A percentile compares a stretch with the other conserved stretches of the same genome.
phyloP scores from a whole-genome alignment of 192 early-diverging fungal genomes.

The Backusella morwellensis region DNA sequence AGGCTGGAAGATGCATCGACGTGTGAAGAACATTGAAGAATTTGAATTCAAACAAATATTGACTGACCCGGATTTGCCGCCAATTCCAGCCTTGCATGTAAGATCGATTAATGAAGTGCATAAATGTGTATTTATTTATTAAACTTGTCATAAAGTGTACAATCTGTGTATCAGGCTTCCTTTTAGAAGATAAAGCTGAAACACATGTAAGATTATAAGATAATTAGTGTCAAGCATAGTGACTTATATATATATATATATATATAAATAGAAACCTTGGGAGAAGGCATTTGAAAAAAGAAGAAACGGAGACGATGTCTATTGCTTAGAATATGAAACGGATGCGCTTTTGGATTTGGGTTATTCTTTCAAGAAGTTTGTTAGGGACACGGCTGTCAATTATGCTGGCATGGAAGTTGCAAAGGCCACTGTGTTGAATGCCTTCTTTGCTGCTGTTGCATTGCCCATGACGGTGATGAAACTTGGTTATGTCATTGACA shows the following conservation, averaged over 20 bases:
- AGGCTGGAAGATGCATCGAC: slow-evolving; percentile 38
- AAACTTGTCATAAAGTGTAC: slow-evolving; percentile 33
- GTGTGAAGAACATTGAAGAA: slow-evolving; percentile 42
- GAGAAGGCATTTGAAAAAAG: slow-evolving; percentile 32
- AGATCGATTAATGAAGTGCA: neutral
- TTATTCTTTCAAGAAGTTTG: slow-evolving; percentile 46
- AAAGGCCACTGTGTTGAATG: slow-evolving; percentile 48
- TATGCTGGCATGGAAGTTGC: slow-evolving; percentile 49
- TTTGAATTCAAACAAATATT: slow-evolving; percentile 50
- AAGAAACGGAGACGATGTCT: slow-evolving; percentile 39
- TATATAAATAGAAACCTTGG: slow-evolving; percentile 42
- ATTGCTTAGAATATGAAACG: slow-evolving; percentile 50
- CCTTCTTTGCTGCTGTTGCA: slow-evolving; percentile 48
- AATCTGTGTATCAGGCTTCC: slow-evolving; percentile 58
- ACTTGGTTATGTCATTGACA: slow-evolving; percentile 55
- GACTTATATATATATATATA: neutral
- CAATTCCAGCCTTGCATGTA: slow-evolving; percentile 54
- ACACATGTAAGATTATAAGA: slow-evolving; percentile 7
- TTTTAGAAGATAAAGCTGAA: slow-evolving; percentile 41
- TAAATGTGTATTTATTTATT: neutral
- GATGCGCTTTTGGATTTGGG: slow-evolving; percentile 44
- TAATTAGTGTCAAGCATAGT: neutral
- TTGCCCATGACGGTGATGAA: slow-evolving; percentile 51
- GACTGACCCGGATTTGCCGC: slow-evolving; percentile 46
- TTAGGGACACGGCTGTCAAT: slow-evolving; percentile 47